Evolutionary conservation across 176 grass and related monocot genomes (phyloP), one percentile per base, ranked within the genome.

Genomic region (Echinochloa phyllopogon): DNA sequence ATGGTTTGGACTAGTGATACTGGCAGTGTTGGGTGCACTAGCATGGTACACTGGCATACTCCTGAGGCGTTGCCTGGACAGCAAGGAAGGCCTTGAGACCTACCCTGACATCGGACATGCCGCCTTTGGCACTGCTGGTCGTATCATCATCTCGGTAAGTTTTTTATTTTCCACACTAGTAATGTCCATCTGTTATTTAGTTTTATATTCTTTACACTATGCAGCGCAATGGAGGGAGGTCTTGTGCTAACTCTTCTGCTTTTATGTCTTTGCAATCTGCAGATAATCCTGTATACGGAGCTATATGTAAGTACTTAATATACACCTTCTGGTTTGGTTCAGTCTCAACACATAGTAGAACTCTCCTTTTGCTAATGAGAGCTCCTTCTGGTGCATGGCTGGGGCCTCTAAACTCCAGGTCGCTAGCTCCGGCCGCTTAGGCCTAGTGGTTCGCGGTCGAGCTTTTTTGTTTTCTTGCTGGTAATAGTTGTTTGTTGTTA

Each of bases 21-120:
- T 98, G 24, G 70, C 29, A 24, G 73, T 63, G 16, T 68, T 93
- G 21, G 90, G 90, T 81, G 85, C 84, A 23, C 80, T 98, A 0
- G 83, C 91, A 18, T 98, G 83, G 76, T 98, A 95, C 80, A 95
- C 96, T 0, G 96, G 93, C n/a, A 74, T 94, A 21, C 89, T 98
- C 16, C 66, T 98, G 62, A 89, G 93, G 65, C 57, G 81, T 50
- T 98, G 96, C 56, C 84, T 98, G 24, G 96, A 98, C 50, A 98
- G 93, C 63, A 86, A 92, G 57, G 83, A 90, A 41, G 93, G 91
- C 10, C 82, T 98, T 24, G 83, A 92, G 63, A 95, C 96, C 3
- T 98, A 95, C 64, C 96, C 96, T 63, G 96, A 98, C 21, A 94
- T 98, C 13, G 96, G 96, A 3, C 96, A 98, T 76, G 96, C 92